Conservation (phyloP, 179 eudicot genomes). For the Heliamphora pulchella region DNA sequence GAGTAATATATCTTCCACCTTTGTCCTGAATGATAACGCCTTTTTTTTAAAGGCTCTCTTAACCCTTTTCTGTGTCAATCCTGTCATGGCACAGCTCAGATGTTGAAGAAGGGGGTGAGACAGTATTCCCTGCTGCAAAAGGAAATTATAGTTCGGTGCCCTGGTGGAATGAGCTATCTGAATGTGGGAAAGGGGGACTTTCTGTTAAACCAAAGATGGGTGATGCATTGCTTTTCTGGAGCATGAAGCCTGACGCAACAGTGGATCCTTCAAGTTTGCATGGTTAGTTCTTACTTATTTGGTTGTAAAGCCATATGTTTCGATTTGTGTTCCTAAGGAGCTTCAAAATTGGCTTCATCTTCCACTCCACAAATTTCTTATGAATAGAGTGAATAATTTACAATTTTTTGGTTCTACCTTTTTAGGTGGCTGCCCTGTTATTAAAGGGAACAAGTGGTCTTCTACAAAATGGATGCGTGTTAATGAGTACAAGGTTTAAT, state of each 20-base stretch:
- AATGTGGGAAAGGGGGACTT: constrained; percentile 81
- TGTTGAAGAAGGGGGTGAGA: constrained; percentile 95
- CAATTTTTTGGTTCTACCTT: background rate
- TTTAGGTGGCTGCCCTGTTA: constrained; percentile 64
- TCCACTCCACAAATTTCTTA: background rate
- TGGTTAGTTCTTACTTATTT: constrained; percentile 44
- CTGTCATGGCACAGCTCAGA: constrained; percentile 51
- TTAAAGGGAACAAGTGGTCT: constrained; percentile 61
- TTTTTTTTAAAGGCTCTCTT: background rate
- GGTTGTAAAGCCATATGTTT: background rate
- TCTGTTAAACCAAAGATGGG: constrained; percentile 86
- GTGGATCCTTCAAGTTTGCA: constrained; percentile 84
- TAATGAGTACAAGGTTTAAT: constrained; percentile 36
- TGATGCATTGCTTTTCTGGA: constrained; percentile 95
- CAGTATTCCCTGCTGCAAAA: constrained; percentile 82
- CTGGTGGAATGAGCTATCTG: constrained; percentile 80
- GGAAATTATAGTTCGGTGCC: constrained; percentile 68
- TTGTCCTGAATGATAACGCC: background rate
- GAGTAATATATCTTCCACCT: constrained; percentile 29
- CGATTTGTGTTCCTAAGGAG: background rate
- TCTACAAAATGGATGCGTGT: constrained; percentile 66
- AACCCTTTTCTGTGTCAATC: background rate
- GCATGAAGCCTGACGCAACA: constrained; percentile 87
- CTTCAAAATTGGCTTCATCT: constrained; percentile 1
- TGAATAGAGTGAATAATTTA: background rate